phyloP scores from a whole-genome alignment of 257 asterid genomes.

The Linderniella brevidens region DNA sequence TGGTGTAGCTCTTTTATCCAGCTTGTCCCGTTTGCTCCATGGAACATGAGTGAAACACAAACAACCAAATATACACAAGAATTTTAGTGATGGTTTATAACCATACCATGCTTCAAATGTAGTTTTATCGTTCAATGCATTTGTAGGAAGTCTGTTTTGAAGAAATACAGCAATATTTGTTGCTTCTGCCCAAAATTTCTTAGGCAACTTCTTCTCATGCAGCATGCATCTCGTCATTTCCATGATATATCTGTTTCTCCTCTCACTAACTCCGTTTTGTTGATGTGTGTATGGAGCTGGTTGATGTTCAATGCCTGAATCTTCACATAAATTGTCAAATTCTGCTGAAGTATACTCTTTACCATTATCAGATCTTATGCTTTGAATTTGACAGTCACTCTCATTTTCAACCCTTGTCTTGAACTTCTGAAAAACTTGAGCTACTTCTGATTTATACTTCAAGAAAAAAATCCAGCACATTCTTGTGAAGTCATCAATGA shows the following conservation, averaged over 20 bases:
- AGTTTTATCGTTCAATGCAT: background rate
- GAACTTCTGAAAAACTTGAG: background rate
- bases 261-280: background rate
- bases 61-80: background rate
- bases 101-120: background rate
- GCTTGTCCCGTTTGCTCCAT: background rate
- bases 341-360: background rate
- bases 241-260: background rate
- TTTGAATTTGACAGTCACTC: background rate
- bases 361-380: background rate
- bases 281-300: background rate
- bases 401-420: conserved; percentile 1
- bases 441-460: background rate
- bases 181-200: background rate
- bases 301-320: background rate
- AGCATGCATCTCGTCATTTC: background rate
- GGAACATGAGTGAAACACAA: background rate
- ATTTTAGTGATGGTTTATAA: background rate
- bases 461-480: conserved; percentile 3
- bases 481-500: conserved; percentile 2
- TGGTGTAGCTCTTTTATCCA: background rate
- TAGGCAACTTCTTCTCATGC: background rate
- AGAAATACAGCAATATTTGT: background rate
- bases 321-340: background rate
- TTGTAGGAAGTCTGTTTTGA: background rate